Base-by-base conservation (phyloP, 257 asterid species). In the Ballota nigra region DNA sequence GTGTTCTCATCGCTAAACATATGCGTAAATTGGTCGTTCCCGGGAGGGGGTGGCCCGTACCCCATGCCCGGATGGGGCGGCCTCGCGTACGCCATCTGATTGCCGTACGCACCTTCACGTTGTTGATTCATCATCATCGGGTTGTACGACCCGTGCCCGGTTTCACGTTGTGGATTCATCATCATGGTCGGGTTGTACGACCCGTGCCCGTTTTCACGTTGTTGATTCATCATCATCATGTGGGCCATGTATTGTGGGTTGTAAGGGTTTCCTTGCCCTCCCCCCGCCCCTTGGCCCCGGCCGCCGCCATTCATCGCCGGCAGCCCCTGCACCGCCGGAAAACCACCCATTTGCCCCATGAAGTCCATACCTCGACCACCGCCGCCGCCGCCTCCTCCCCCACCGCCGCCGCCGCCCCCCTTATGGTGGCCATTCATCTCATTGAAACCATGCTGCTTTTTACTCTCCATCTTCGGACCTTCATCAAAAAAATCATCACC, bases 1-100 rank as follows among this genome's bases (percentile, higher is more conserved):
- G 96, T 81, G n/a, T 90, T 90, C 78, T 90, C 96, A 72, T 90
- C 96, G 69, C 87, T 90, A 72, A 90, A 88, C 62, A 87, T 86
- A 26, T 87, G 86, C 11, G 91, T 79, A 11, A 80, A 87, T 20
- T 78, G 73, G 22, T 85, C 92, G 8, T 68, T 69, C 2, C 60
- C 72, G 9, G 87, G 90, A 10, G 86, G 82, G 0, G 75, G 78
- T 4, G 80, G 77, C 4, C 79, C 75, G 33, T 70, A 70, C 0
- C 59, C 60, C 75, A 70, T 70, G 10, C 6, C 45, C 19, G 49
- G 75, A 81, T 71, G 1, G 79, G 3, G 90, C 1, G 78, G 87
- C 31, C 81, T 75, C 0, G 78, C 75, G 23, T 85, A 83, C 79
- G 79, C 29, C 28, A 20, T 15, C 76, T 78, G 72, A 69, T 43